Evolutionary conservation across 1,139 yeast species (phyloP), one percentile per base, ranked within the genome.

Genomic region (Nadsonia commutata): DNA sequence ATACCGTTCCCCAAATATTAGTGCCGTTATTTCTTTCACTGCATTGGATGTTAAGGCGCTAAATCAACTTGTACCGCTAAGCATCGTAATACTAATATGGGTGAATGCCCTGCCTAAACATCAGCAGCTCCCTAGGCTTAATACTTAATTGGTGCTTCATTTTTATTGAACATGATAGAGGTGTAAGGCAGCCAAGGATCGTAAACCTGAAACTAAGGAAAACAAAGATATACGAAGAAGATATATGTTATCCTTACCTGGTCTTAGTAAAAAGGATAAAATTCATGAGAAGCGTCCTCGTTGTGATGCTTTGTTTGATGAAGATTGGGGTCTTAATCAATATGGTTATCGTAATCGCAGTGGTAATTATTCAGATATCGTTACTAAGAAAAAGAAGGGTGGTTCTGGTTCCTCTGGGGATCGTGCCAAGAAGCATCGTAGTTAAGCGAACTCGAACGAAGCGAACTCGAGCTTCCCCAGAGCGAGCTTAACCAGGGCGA

Each of bases 61-160:
- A 16, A 16, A 6, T 13, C 16, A 11, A 16, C 33, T 16, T 16
- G n/a, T 4, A 62, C 66, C 44, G 59, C 65, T 40, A 63, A 63
- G 43, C 71, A 78, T 43, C 81, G 84, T 56, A 71, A 88, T 61
- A 94, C 84, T 57, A 80, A 94, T 53, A 83, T 93, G 95, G 97
- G 90, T 57, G 98, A 93, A 59, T 90, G 84, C 57, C 69, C 93
- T 51, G 57, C 56, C 23, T 74, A 76, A 49, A 73, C 78, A 40
- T 80, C 94, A 2, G 94, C 81, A 46, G 79, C 88, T 40, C 98
- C 99, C n/a, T 67, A 70, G 49, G 70, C 80, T 52, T 95, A 83
- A 56, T 78, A 83, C 3, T 86, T 96, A 9, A 80, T 93, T 59
- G 99, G 99, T 46, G 74, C 95, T 3, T 83, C 88, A n/a, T n/a